Percentiles rank a stretch among this genome's conserved stretches.
These are phyloP conservation scores for Coffea canephora DNA, from an alignment of 257 asterid genomes.

Conservation along the genomic window DNA sequence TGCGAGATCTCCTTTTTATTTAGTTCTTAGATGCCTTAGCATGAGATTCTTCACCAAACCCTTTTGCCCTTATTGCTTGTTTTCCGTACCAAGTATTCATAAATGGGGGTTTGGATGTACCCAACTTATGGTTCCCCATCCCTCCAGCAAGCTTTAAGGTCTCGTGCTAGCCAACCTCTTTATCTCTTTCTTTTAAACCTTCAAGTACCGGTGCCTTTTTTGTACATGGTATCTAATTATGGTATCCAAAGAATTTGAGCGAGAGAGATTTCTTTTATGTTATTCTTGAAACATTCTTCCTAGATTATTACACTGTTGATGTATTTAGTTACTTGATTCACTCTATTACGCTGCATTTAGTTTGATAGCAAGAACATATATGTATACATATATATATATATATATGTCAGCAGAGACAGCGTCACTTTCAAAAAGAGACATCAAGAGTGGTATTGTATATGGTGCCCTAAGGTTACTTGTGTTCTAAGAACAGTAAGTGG, in stretches of 20 bases:
- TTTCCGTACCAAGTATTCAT: conserved; percentile 12
- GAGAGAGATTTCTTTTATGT: not conserved
- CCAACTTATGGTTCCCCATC: conserved; percentile 19
- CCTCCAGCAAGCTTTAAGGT: conserved; percentile 11
- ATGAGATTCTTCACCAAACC: conserved; percentile 6
- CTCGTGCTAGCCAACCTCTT: not conserved
- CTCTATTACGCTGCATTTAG: conserved; percentile 4
- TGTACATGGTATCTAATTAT: no score
- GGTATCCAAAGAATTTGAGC: no score
- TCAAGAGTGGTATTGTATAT: not conserved
- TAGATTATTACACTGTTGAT: not conserved
- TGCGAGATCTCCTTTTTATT: not conserved
- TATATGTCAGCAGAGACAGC: not conserved
- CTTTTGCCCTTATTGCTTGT: conserved; percentile 7
- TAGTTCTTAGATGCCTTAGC: not conserved
- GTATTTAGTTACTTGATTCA: not conserved
- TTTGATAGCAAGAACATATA: not conserved
- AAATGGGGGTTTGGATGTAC: not conserved
- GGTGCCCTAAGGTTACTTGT: conserved; percentile 1
- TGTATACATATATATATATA: no score
- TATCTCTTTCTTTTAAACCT: conserved; percentile 17
- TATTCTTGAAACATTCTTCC: not conserved
- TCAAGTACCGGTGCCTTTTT: not conserved
- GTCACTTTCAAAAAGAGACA: conserved; percentile 15
- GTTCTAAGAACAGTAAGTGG: not conserved